These are phyloP conservation scores for Geotrichum histeridarum DNA, from an alignment of 1,139 yeast species.

Conservation along the genomic window DNA sequence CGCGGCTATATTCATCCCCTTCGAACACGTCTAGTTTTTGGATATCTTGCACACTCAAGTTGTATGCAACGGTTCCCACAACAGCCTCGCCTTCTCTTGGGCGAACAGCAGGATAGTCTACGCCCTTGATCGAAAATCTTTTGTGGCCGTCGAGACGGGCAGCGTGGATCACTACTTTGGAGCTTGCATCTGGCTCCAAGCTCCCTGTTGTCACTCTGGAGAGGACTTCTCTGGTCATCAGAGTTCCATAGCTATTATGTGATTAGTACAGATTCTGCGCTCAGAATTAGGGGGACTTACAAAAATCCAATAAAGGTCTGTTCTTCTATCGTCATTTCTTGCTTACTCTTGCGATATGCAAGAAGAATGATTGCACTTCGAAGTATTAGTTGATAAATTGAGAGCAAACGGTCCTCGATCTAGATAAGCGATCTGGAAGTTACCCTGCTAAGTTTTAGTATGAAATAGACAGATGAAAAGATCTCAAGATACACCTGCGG, in stretches of 20 bases:
- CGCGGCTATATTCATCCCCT: conserved; percentile 34
- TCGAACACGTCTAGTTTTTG: conserved; percentile 33
- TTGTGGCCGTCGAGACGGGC: conserved; percentile 28
- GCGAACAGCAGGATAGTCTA: conserved; percentile 34
- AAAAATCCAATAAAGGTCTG: conserved; percentile 4
- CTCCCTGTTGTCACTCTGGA: conserved; percentile 31
- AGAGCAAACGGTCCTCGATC: background rate
- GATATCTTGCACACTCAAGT: conserved; percentile 27
- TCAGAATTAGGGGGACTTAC: background rate
- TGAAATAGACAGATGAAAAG: too few relatives aligned
- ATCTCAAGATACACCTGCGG: too few relatives aligned
- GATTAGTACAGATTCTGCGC: too few relatives aligned
- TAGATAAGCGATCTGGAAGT: background rate
- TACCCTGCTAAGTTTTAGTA: background rate
- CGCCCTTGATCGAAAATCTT: conserved; percentile 28
- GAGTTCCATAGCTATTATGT: conserved; percentile 34
- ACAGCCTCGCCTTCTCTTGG: conserved; percentile 23
- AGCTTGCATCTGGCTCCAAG: conserved; percentile 19
- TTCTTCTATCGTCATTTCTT: background rate
- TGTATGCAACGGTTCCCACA: conserved; percentile 31
- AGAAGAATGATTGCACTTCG: background rate
- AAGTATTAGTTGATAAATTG: background rate
- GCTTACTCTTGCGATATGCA: too few relatives aligned
- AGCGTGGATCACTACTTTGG: conserved; percentile 23
- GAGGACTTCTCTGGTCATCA: conserved; percentile 35